These are phyloP conservation scores for Calendula officinalis DNA, from an alignment of 129 eudicot genomes.

Conservation along the genomic window DNA sequence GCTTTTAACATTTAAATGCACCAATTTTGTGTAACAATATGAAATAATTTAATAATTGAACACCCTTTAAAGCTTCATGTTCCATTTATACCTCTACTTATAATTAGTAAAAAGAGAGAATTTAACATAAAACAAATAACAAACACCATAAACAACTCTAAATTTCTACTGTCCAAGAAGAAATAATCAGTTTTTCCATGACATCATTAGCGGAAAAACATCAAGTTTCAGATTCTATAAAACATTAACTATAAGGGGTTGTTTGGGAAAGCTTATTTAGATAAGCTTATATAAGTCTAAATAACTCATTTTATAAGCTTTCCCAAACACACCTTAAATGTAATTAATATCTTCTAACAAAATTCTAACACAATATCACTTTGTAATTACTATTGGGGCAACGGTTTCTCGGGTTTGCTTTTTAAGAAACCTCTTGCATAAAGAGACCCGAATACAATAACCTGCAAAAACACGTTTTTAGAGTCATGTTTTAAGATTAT, in stretches of 20 bases:
- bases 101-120: not conserved
- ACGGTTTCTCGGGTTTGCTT: conserved; percentile 47
- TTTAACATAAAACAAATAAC: conserved; percentile 5
- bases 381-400: too few species aligned
- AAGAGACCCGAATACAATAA: conserved; percentile 80
- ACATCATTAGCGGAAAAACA: conserved; percentile 9
- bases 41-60: not conserved
- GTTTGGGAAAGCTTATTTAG: too few species aligned
- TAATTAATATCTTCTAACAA: too few species aligned
- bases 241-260: conserved; percentile 7
- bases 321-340: too few species aligned
- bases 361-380: too few species aligned
- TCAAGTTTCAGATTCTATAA: not conserved
- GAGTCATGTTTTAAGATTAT: not conserved
- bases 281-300: too few species aligned
- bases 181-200: not conserved
- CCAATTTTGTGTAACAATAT: not conserved
- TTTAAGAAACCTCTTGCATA: conserved; percentile 64
- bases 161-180: not conserved
- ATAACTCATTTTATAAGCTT: too few species aligned
- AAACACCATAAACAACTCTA: not conserved
- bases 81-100: conserved; percentile 1
- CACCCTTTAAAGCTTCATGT: conserved; percentile 16
- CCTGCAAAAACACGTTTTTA: conserved; percentile 39
- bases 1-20: too few species aligned